Evolutionary conservation across 345 rosid genomes (phyloP), one percentile per base, ranked within the genome.

Genomic region (Odontarrhena argentea): DNA sequence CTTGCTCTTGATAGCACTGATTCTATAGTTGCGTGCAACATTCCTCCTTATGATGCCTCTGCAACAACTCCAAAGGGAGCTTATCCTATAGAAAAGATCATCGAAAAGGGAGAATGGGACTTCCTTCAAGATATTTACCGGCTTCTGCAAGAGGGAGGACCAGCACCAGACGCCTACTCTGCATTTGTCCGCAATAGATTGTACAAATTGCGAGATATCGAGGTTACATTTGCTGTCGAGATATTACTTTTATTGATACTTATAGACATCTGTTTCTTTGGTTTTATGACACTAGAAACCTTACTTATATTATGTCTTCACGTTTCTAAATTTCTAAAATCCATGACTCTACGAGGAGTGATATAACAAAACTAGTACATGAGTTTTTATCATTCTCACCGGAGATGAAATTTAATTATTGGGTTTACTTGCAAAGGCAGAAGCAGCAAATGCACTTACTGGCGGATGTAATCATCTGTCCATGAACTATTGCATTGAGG

Each of bases 401-500:
- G 22, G 30, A 12, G 28, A 24, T 53, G 53, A n/a, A n/a, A n/a
- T n/a, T n/a, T n/a, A n/a, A n/a, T n/a, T n/a, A n/a, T n/a, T n/a
- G n/a, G n/a, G n/a, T n/a, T n/a, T n/a, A n/a, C n/a, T n/a, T n/a
- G n/a, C n/a, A n/a, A n/a, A n/a, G n/a, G n/a, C n/a, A n/a, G 35
- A 66, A 38, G 28, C 18, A 55, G 34, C 24, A 12, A 40, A 60
- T 41, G 55, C 55, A 82, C 96, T 86, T 77, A 95, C 97, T 95
- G 96, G 68, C 97, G 96, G 50, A 87, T 91, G 69, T 80, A 91
- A 53, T 87, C 89, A 38, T 91, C 96, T 12, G 87, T 89, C 99
- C 99, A 95, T 68, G 97, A 95, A 76, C 97, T 87, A 69, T 91
- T 95, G 84, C 99, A 91, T 72, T 82, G 96, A 70, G 99, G 99